Conservation (phyloP, 805 yeast species). For the Trichomonascus vanleenenianus region DNA sequence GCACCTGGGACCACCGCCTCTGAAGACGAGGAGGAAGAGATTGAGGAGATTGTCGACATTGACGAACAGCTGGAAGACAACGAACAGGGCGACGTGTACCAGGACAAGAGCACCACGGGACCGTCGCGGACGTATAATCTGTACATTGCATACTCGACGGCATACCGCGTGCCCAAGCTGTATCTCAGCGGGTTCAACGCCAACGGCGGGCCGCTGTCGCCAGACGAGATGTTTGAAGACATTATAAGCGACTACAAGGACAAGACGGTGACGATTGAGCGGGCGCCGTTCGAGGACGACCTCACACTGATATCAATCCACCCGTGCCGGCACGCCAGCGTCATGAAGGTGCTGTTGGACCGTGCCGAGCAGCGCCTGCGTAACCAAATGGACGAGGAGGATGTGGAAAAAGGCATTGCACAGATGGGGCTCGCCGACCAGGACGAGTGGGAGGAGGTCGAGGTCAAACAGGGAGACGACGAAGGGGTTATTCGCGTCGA, state of each 20-base stretch:
- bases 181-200: slow-evolving; percentile 81
- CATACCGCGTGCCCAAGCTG: slow-evolving; percentile 92
- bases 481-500: slow-evolving; percentile 63
- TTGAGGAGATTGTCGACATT: slow-evolving; percentile 19
- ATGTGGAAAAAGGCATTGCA: slow-evolving; percentile 32
- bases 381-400: slow-evolving; percentile 17
- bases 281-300: slow-evolving; percentile 72
- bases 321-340: slow-evolving; percentile 93
- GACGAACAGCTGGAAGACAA: slow-evolving; percentile 18
- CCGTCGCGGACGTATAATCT: slow-evolving; percentile 66
- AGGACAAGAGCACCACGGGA: slow-evolving; percentile 9
- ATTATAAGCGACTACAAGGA: slow-evolving; percentile 86
- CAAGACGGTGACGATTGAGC: slow-evolving; percentile 94
- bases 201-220: slow-evolving; percentile 78
- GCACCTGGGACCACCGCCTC: background rate
- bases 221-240: slow-evolving; percentile 91
- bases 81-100: slow-evolving; percentile 12
- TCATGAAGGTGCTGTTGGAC: slow-evolving; percentile 81
- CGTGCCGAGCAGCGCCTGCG: slow-evolving; percentile 44
- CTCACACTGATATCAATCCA: slow-evolving; percentile 81
- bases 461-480: slow-evolving; percentile 25
- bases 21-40: slow-evolving; percentile 1
- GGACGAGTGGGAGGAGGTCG: slow-evolving; percentile 56
- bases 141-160: slow-evolving; percentile 87
- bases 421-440: slow-evolving; percentile 35